Conservation (phyloP, 2,329 filamentous ascomycete species). For the Verticillium tricorpus region DNA sequence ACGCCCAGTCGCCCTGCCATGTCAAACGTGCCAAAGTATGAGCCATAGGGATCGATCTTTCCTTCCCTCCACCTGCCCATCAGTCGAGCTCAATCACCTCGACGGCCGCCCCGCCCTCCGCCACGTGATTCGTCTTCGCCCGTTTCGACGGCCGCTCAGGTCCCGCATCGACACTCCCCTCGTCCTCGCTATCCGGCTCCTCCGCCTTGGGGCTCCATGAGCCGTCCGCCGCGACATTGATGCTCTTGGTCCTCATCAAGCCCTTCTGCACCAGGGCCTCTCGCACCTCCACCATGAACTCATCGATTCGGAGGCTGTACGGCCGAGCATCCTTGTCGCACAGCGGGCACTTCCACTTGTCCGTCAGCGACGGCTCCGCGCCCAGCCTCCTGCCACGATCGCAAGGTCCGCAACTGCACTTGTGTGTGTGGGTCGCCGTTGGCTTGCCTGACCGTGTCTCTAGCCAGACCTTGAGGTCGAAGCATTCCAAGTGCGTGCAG, state of each 20-base stretch:
- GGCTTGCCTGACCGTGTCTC: conserved; percentile 53
- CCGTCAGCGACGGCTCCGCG: conserved; percentile 50
- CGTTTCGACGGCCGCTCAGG: conserved; percentile 8
- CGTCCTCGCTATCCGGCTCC: conserved; percentile 20
- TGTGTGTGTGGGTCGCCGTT: conserved; percentile 27
- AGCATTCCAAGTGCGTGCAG: conserved; percentile 82
- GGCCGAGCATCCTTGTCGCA: conserved; percentile 77
- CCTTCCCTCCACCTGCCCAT: neutral
- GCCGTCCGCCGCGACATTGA: conserved; percentile 24
- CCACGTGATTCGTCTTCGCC: neutral
- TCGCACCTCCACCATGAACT: conserved; percentile 64
- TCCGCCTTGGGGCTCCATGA: conserved; percentile 27
- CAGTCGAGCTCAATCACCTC: conserved; percentile 13
- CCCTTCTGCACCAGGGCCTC: conserved; percentile 35
- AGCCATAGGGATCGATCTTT: neutral
- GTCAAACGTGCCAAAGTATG: neutral
- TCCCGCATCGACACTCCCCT: neutral
- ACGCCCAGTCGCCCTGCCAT: neutral
- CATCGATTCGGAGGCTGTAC: conserved; percentile 64
- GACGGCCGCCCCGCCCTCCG: neutral
- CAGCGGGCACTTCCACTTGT: conserved; percentile 84
- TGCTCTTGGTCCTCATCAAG: conserved; percentile 20
- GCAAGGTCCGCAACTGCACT: conserved; percentile 31
- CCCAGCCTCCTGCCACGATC: neutral
- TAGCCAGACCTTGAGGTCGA: conserved; percentile 82